A percentile compares a stretch with the other conserved stretches of the same genome.
phyloP scores from a whole-genome alignment of 768 basidiomycete species.

The Clitopilus hobsonii region DNA sequence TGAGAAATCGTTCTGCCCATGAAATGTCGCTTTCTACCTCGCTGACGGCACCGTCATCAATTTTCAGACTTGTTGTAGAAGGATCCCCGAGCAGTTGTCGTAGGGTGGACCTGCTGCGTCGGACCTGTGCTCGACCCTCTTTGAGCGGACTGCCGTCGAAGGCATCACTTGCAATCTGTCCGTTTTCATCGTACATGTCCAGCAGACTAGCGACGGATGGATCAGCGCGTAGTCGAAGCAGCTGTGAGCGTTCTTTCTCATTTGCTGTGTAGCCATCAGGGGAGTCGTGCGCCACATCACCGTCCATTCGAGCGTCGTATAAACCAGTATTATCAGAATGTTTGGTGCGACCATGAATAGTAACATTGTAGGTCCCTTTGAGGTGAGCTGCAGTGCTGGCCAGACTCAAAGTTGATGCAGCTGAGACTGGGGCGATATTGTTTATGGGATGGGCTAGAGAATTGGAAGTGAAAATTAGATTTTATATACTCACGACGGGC shows the following conservation, averaged over 20 bases:
- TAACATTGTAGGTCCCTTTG: slow-evolving; percentile 67
- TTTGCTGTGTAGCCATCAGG: slow-evolving; percentile 1
- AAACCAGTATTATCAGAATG: slow-evolving; percentile 57
- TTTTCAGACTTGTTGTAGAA: slow-evolving; percentile 21
- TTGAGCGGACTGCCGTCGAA: slow-evolving; percentile 60
- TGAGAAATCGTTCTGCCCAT: slow-evolving; percentile 75
- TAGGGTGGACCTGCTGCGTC: slow-evolving; percentile 66
- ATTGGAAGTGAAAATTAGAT: background rate
- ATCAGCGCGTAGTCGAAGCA: slow-evolving; percentile 62
- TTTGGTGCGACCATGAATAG: slow-evolving; percentile 58
- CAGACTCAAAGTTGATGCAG: slow-evolving; percentile 47
- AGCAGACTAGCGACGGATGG: slow-evolving; percentile 76
- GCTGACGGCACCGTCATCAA: slow-evolving; percentile 24
- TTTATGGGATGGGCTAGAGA: slow-evolving; percentile 64
- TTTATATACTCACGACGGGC: background rate
- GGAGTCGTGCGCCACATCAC: slow-evolving; percentile 15
- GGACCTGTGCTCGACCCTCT: slow-evolving; percentile 48
- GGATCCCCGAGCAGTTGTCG: slow-evolving; percentile 67
- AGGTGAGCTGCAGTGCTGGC: slow-evolving; percentile 45
- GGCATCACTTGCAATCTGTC: slow-evolving; percentile 51
- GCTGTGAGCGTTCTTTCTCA: slow-evolving; percentile 43
- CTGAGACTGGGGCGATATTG: slow-evolving; percentile 42
- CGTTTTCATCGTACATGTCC: slow-evolving; percentile 70
- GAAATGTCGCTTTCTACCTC: slow-evolving; percentile 67
- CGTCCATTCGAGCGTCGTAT: slow-evolving; percentile 47